These are phyloP conservation scores for Alternaria ethzedia DNA, from an alignment of 2,329 filamentous ascomycete genomes.

Conservation along the genomic window DNA sequence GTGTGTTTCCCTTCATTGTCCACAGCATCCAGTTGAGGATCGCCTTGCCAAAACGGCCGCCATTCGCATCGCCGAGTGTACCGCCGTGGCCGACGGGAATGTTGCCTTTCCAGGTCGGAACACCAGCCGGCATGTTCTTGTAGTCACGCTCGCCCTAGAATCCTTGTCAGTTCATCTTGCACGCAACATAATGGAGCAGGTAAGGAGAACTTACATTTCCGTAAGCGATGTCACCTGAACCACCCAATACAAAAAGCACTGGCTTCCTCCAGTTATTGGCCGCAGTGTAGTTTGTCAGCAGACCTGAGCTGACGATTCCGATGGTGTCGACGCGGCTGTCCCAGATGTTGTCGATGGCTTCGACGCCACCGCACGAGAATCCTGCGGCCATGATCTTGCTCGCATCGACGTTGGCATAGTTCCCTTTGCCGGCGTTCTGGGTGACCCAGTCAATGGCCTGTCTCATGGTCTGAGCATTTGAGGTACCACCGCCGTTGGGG, in stretches of 20 bases:
- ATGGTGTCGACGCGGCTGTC: slow-evolving; percentile 19
- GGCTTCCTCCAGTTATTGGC: slow-evolving; percentile 18
- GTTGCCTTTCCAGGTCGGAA: slow-evolving; percentile 28
- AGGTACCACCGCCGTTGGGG: slow-evolving; percentile 12
- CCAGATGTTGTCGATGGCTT: slow-evolving; percentile 21
- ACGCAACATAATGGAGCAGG: not conserved
- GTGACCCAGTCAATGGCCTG: slow-evolving; percentile 21
- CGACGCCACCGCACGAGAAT: slow-evolving; percentile 23
- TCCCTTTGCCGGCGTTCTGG: slow-evolving; percentile 17
- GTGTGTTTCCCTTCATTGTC: slow-evolving; percentile 17
- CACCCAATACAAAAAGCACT: slow-evolving; percentile 23
- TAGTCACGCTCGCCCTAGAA: slow-evolving; percentile 25
- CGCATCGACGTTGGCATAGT: slow-evolving; percentile 27
- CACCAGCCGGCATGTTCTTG: slow-evolving; percentile 14
- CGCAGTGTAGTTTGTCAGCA: slow-evolving; percentile 14
- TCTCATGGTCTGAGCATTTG: slow-evolving; percentile 16
- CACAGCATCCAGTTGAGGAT: slow-evolving; percentile 22
- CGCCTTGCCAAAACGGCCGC: slow-evolving; percentile 21
- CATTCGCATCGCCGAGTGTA: slow-evolving; percentile 17
- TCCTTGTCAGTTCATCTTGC: not conserved
- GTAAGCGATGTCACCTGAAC: slow-evolving; percentile 24
- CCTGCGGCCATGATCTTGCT: slow-evolving; percentile 22
- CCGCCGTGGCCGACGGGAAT: slow-evolving; percentile 28
- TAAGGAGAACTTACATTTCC: slow-evolving; percentile 19
- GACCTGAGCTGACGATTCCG: slow-evolving; percentile 23